These are phyloP conservation scores for Botrytis fragariae DNA, from an alignment of 2,329 filamentous ascomycete species.

Conservation along the genomic window DNA sequence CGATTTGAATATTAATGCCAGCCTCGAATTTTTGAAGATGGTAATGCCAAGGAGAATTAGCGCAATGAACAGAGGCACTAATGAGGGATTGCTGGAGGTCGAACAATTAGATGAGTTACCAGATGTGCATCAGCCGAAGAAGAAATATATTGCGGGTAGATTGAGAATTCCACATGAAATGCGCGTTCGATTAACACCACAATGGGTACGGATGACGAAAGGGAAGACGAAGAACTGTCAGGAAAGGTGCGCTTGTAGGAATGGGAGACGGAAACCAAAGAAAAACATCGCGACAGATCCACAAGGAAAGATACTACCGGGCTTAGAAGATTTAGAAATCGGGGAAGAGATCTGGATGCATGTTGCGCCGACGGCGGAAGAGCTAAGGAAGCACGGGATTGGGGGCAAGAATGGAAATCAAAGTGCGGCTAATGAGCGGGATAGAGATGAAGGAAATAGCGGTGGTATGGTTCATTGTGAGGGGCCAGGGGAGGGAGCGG, in stretches of 20 bases:
- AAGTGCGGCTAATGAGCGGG: conserved; percentile 6
- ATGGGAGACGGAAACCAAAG: conserved; percentile 31
- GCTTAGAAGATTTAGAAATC: conserved; percentile 36
- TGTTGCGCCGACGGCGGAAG: conserved; percentile 41
- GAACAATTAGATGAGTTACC: conserved; percentile 46
- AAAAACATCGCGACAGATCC: conserved; percentile 40
- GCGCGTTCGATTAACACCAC: conserved; percentile 19
- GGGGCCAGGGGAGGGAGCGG: neutral
- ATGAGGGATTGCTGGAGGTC: conserved; percentile 51
- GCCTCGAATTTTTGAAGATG: conserved; percentile 59
- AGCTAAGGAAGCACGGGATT: conserved; percentile 33
- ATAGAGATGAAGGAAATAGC: neutral
- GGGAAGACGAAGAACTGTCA: conserved; percentile 12
- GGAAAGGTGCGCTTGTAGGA: too few species aligned
- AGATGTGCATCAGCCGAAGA: conserved; percentile 52
- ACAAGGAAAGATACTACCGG: conserved; percentile 41
- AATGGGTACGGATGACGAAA: conserved; percentile 32
- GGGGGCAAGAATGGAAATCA: conserved; percentile 7
- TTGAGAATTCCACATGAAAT: conserved; percentile 52
- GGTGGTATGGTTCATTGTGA: neutral
- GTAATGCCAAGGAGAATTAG: conserved; percentile 50
- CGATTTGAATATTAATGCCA: conserved; percentile 60
- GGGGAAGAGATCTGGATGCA: conserved; percentile 55
- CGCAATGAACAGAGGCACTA: conserved; percentile 50
- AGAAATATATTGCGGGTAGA: conserved; percentile 57